Conservation (phyloP, 2,329 filamentous ascomycete genomes). For the Magnaporthiopsis rhizophila region DNA sequence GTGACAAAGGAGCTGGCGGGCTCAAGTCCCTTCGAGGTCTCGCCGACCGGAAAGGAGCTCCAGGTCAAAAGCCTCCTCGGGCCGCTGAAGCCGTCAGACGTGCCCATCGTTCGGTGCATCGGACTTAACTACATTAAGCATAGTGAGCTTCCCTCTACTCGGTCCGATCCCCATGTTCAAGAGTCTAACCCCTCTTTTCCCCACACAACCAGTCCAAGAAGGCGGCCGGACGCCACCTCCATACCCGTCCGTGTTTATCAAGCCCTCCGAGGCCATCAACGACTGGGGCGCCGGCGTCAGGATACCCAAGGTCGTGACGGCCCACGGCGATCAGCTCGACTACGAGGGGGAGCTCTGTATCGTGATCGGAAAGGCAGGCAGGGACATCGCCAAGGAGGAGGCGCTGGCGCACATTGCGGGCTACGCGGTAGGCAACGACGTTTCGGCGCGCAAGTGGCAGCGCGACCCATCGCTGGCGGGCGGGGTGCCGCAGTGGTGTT, state of each 20-base stretch:
- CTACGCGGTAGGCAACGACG: slow-evolving; percentile 43
- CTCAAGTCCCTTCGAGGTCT: not conserved
- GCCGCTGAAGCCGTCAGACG: slow-evolving; percentile 1
- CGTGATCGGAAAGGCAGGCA: slow-evolving; percentile 45
- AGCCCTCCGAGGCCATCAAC: slow-evolving; percentile 33
- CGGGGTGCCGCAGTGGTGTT: slow-evolving; percentile 39
- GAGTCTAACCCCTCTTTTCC: not conserved
- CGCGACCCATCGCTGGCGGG: slow-evolving; percentile 30
- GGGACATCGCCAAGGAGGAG: slow-evolving; percentile 36
- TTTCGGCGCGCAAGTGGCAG: slow-evolving; percentile 51
- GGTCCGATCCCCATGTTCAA: too few relatives aligned
- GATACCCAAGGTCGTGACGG: slow-evolving; percentile 34
- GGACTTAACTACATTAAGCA: slow-evolving; percentile 10
- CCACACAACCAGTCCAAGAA: slow-evolving; percentile 35
- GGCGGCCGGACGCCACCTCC: slow-evolving; percentile 42
- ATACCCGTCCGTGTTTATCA: slow-evolving; percentile 42
- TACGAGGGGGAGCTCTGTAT: slow-evolving; percentile 44
- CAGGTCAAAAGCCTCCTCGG: slow-evolving; percentile 5
- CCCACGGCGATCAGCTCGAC: slow-evolving; percentile 28
- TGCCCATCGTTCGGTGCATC: slow-evolving; percentile 8
- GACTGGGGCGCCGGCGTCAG: slow-evolving; percentile 28
- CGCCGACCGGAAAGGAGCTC: not conserved
- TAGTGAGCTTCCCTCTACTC: not conserved
- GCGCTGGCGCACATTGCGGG: slow-evolving; percentile 42
- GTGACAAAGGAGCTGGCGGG: slow-evolving; percentile 1